These are phyloP conservation scores for Pseudogymnoascus sp. DNA, from an alignment of 2,329 filamentous ascomycete genomes.

Conservation along the genomic window DNA sequence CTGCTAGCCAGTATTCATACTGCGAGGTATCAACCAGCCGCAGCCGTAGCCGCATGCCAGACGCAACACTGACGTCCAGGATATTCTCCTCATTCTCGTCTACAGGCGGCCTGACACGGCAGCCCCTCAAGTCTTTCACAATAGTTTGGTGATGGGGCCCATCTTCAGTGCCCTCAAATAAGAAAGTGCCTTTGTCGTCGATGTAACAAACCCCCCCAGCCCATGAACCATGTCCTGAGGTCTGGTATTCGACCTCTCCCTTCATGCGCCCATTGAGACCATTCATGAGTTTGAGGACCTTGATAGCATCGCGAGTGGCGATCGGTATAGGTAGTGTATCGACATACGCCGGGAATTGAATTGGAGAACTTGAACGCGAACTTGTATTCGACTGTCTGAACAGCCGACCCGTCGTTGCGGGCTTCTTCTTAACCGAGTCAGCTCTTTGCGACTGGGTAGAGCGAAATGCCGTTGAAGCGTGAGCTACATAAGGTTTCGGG, in stretches of 20 bases:
- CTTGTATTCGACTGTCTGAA: not conserved
- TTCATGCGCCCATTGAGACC: constrained; percentile 72
- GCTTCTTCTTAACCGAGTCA: constrained; percentile 3
- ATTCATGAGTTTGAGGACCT: constrained; percentile 69
- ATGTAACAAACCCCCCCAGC: constrained; percentile 67
- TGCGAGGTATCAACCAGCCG: constrained; percentile 58
- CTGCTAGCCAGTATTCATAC: constrained; percentile 73
- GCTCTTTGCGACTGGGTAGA: not conserved
- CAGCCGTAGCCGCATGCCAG: constrained; percentile 55
- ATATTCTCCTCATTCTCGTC: constrained; percentile 40
- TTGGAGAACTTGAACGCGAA: not conserved
- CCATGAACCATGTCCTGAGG: constrained; percentile 56
- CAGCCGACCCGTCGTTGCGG: not conserved
- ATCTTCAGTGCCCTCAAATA: constrained; percentile 65
- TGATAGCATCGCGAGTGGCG: constrained; percentile 61
- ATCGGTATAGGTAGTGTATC: constrained; percentile 55
- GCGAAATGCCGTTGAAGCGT: constrained; percentile 28
- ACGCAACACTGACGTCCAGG: constrained; percentile 48
- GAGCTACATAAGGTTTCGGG: constrained; percentile 27
- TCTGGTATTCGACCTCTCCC: constrained; percentile 67
- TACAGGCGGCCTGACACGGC: constrained; percentile 55
- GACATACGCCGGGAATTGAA: constrained; percentile 39
- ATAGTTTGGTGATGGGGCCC: constrained; percentile 58
- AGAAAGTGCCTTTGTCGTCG: constrained; percentile 65
- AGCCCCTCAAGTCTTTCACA: constrained; percentile 68